Conservation (phyloP, 2,329 filamentous ascomycete genomes). For the Claviceps sp. region DNA sequence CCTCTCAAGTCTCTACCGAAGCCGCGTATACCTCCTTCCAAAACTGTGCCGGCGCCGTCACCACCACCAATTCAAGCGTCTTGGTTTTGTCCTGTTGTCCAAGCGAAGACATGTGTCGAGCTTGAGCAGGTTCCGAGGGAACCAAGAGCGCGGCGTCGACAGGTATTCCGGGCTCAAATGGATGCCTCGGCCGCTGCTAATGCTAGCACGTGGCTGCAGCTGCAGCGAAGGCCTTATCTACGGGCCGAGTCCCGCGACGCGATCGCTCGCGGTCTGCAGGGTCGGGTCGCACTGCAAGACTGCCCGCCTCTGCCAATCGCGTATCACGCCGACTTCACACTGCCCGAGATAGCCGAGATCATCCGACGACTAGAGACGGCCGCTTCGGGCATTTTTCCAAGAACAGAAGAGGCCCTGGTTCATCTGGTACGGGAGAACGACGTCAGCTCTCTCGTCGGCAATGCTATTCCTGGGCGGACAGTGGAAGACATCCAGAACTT, state of each 20-base stretch:
- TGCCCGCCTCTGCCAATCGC: slow-evolving; percentile 3
- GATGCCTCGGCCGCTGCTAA: background rate
- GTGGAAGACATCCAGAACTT: slow-evolving; percentile 18
- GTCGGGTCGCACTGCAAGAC: slow-evolving; percentile 3
- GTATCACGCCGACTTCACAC: slow-evolving; percentile 35
- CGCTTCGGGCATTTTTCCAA: slow-evolving; percentile 7
- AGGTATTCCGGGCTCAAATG: background rate
- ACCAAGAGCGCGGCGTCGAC: background rate
- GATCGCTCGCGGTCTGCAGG: slow-evolving; percentile 14
- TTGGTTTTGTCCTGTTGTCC: background rate
- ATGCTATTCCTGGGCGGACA: slow-evolving; percentile 12
- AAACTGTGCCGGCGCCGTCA: background rate
- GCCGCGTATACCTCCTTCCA: too few species aligned
- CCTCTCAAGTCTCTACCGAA: background rate
- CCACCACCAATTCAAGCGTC: background rate
- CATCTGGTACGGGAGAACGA: slow-evolving; percentile 10
- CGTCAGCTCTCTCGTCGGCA: slow-evolving; percentile 12
- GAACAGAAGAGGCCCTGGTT: slow-evolving; percentile 10
- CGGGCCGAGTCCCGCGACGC: slow-evolving; percentile 14
- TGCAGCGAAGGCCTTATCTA: slow-evolving; percentile 14
- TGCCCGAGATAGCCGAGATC: slow-evolving; percentile 22
- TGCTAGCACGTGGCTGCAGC: slow-evolving; percentile 2
- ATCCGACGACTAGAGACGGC: slow-evolving; percentile 10
- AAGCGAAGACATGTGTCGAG: background rate
- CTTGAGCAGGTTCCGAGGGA: background rate